Conservation (phyloP, 2,329 filamentous ascomycete genomes). For the Fusarium graminum region DNA sequence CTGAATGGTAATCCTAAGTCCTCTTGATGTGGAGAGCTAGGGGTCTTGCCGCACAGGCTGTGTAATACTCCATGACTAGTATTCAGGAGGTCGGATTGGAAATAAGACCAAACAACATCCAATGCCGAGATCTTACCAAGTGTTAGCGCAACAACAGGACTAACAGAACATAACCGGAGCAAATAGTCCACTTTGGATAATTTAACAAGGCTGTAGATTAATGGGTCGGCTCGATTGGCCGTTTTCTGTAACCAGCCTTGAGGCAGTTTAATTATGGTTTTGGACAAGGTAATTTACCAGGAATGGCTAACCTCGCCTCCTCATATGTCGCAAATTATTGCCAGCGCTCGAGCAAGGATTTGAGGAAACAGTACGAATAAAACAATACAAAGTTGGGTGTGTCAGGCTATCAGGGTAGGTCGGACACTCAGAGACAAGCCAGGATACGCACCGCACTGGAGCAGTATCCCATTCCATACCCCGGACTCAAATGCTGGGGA, state of each 20-base stretch:
- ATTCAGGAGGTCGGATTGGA: slow-evolving; percentile 17
- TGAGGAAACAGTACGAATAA: no score
- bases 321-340: no score
- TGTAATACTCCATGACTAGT: slow-evolving; percentile 19
- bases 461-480: slow-evolving; percentile 28
- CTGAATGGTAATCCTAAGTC: slow-evolving; percentile 2
- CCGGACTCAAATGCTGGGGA: slow-evolving; percentile 36
- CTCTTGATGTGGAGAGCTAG: slow-evolving; percentile 23
- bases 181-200: slow-evolving; percentile 23
- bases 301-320: not conserved
- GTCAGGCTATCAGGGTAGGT: not conserved
- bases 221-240: not conserved
- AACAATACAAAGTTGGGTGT: not conserved
- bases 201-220: not conserved
- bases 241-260: not conserved
- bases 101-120: slow-evolving; percentile 11
- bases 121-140: not conserved
- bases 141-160: slow-evolving; percentile 2
- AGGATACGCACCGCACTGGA: slow-evolving; percentile 13
- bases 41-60: not conserved
- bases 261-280: not conserved
- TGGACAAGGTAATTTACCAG: not conserved
- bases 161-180: slow-evolving; percentile 18
- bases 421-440: slow-evolving; percentile 42
- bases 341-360: no score